Conservation (phyloP, 139 green algal genomes). For the Tetradesmus lagerheimii region DNA sequence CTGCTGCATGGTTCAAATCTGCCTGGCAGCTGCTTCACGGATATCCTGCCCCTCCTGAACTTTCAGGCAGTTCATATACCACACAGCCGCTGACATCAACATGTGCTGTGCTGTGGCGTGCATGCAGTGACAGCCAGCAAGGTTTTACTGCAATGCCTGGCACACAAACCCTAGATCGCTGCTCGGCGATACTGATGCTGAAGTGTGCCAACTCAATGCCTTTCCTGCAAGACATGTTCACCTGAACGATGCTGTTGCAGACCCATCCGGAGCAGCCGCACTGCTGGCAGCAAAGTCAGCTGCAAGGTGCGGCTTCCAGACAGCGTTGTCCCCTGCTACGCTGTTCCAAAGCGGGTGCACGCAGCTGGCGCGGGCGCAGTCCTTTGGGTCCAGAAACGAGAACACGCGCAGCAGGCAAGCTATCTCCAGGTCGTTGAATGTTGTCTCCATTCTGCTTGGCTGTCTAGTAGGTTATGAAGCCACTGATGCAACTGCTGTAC, state of each 20-base stretch:
- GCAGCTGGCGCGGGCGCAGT: constrained; percentile 12
- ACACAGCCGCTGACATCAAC: no score
- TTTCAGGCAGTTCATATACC: no score
- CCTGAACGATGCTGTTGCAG: constrained; percentile 2
- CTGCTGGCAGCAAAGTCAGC: neutral
- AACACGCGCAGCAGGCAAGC: constrained; percentile 33
- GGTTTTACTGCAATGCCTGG: no score
- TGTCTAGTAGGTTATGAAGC: neutral
- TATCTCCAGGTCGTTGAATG: constrained; percentile 40
- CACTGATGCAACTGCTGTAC: neutral
- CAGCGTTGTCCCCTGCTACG: neutral
- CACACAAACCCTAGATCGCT: neutral
- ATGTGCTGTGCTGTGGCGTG: no score
- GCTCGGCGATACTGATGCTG: neutral
- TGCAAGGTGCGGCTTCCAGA: constrained; percentile 21
- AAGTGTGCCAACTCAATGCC: neutral
- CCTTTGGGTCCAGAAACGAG: neutral
- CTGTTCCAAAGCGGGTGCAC: constrained; percentile 34
- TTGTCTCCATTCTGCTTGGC: neutral
- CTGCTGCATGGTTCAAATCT: no score
- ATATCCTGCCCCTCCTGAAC: no score
- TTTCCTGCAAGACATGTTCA: neutral
- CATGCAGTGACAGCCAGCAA: neutral
- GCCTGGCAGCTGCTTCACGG: no score
- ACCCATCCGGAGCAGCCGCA: neutral